A percentile compares a stretch with the other conserved stretches of the same genome.
phyloP scores from a whole-genome alignment of 352 stramenopile species.

The Pythium vanterpoolii region DNA sequence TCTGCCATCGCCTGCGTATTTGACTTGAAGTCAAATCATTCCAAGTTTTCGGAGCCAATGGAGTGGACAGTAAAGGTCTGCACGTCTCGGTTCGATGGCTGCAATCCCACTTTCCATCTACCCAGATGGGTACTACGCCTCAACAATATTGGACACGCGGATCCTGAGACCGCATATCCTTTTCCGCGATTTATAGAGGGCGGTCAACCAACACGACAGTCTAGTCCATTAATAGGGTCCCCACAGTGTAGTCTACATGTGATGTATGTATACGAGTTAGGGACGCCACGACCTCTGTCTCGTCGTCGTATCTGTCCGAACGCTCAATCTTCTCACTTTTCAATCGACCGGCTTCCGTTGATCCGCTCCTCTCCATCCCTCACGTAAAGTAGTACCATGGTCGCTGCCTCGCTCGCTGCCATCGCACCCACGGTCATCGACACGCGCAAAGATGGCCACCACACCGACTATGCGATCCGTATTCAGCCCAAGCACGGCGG shows the following conservation, averaged over 20 bases:
- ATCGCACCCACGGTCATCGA: constrained; percentile 62
- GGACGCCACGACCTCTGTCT: no score
- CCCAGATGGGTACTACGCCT: constrained; percentile 1
- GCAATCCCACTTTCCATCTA: constrained; percentile 8
- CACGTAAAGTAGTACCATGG: no score
- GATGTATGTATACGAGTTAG: no score
- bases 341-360: neutral
- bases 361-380: no score
- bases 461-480: constrained; percentile 86
- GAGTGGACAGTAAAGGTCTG: constrained; percentile 8
- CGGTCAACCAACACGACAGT: neutral
- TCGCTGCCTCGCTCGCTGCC: constrained; percentile 30
- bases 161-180: constrained; percentile 9
- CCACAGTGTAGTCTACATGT: no score
- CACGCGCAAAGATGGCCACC: constrained; percentile 65
- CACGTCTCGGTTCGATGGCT: neutral
- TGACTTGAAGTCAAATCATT: no score
- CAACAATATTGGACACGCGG: neutral
- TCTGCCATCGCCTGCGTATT: no score
- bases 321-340: neutral
- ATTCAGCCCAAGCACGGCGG: constrained; percentile 56
- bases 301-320: constrained; percentile 10
- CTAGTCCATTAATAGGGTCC: no score
- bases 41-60: no score
- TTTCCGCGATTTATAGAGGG: neutral